Evolutionary conservation across 2,329 filamentous ascomycete species (phyloP), one percentile per base, ranked within the genome.

Genomic region (Ceratocystis diversiconidia): DNA sequence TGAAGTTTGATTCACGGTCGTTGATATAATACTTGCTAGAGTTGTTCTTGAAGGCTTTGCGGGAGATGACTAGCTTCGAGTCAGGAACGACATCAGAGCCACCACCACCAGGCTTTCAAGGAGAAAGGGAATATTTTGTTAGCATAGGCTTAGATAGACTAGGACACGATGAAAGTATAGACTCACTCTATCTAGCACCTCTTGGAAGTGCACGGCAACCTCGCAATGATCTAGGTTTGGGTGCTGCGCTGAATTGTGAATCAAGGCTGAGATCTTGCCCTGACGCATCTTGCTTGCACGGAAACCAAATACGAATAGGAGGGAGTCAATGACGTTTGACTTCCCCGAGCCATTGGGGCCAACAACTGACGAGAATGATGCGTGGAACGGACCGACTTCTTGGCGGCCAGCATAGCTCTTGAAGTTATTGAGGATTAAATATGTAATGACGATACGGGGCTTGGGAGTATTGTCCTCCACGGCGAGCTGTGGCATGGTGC

Each of bases 201-300:
- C 91, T 70, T 95, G 87, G 73, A 99, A 99, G 74, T 96, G 90
- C 3, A 99, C 95, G 65, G 95, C 89, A 10, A 99, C 94, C 74
- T 99, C 95, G 73, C 94, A 99, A 72, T 87, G 86, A 61, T 95
- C 89, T 22, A 99, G 77, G 71, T 96, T 83, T 0, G 91, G 91
- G 70, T 88, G 85, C 65, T 89, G 84, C 0, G 91, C 92, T 12
- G 94, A 97, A 74, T 97, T 99, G 77, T 99, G 94, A 70, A 99
- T 99, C 61, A 99, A 79, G 3, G 94, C 94, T 0, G 94, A 99
- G 61, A 99, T 91, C 77, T 99, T 99, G 72, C 94, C 94, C 75
- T 99, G 94, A 72, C 94, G 84, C 94, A 99, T 99, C 77, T 99
- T 99, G 80, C 92, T 97, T 52, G 94, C 94, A 68, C 94, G 87